Conservation (phyloP, 148 eudicot species). For the Chenopodium quinoa region DNA sequence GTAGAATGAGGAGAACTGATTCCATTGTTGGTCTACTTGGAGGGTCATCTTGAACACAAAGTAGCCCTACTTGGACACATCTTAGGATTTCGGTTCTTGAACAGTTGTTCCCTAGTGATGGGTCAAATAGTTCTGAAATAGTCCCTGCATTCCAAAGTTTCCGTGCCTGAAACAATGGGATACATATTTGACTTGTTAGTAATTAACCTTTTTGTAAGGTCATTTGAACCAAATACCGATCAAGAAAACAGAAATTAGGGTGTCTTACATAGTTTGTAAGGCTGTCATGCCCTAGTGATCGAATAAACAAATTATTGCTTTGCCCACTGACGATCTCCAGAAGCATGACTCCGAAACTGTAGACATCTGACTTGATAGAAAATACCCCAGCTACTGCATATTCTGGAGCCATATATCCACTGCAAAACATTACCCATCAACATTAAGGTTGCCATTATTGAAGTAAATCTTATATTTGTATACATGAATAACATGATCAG, state of each 20-base stretch:
- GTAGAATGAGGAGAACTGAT: constrained; percentile 30
- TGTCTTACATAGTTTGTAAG: constrained; percentile 5
- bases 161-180: constrained; percentile 8
- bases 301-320: constrained; percentile 4
- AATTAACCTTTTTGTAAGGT: too few species aligned
- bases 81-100: constrained; percentile 20
- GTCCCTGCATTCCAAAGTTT: constrained; percentile 2
- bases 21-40: constrained; percentile 42
- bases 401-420: constrained; percentile 43
- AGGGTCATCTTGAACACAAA: constrained; percentile 45
- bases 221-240: too few species aligned
- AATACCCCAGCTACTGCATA: constrained; percentile 22
- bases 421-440: not conserved
- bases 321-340: constrained; percentile 33
- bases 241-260: too few species aligned
- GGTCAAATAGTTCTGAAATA: constrained; percentile 6
- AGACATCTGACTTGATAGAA: constrained; percentile 35
- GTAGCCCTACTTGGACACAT: constrained; percentile 40
- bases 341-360: constrained; percentile 34
- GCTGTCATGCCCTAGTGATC: not conserved
- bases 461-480: not conserved
- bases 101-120: not conserved
- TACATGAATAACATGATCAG: too few species aligned
- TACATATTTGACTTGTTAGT: too few species aligned
- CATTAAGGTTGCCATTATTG: not conserved